Conservation (phyloP, 345 rosid genomes). For the Eucalyptus virginea region DNA sequence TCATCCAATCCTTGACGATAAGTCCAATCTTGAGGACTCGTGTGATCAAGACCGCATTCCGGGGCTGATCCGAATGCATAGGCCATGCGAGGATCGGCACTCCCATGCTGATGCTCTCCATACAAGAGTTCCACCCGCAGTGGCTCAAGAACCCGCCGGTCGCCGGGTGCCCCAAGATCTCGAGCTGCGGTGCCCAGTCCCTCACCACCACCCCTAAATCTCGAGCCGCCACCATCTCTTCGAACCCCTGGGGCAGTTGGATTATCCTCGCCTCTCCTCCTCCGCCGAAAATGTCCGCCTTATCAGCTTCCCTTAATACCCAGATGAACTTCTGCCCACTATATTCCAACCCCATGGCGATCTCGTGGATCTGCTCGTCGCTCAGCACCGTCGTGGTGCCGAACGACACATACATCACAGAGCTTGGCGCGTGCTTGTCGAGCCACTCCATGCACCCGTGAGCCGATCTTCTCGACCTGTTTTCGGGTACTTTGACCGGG, state of each 20-base stretch:
- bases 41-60: conserved; percentile 29
- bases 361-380: conserved; percentile 4
- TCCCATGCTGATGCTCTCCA: conserved; percentile 62
- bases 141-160: conserved; percentile 48
- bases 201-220: conserved; percentile 32
- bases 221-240: conserved; percentile 5
- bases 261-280: background rate
- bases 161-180: conserved; percentile 34
- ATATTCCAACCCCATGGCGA: conserved; percentile 1
- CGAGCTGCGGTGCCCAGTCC: conserved; percentile 63
- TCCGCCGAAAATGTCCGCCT: conserved; percentile 24
- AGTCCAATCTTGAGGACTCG: conserved; percentile 23
- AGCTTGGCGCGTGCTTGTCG: conserved; percentile 1
- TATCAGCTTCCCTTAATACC: conserved; percentile 54
- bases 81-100: conserved; percentile 59
- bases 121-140: conserved; percentile 71
- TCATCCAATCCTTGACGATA: conserved; percentile 14
- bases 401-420: conserved; percentile 6
- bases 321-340: conserved; percentile 49
- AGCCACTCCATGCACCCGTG: conserved; percentile 6
- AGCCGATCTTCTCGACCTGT: background rate
- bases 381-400: conserved; percentile 1
- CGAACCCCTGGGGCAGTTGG: conserved; percentile 28
- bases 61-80: conserved; percentile 55
- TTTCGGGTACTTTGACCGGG: background rate